These are phyloP conservation scores for Trichoderma sp. DNA, from an alignment of 2,329 filamentous ascomycete genomes.

Conservation along the genomic window DNA sequence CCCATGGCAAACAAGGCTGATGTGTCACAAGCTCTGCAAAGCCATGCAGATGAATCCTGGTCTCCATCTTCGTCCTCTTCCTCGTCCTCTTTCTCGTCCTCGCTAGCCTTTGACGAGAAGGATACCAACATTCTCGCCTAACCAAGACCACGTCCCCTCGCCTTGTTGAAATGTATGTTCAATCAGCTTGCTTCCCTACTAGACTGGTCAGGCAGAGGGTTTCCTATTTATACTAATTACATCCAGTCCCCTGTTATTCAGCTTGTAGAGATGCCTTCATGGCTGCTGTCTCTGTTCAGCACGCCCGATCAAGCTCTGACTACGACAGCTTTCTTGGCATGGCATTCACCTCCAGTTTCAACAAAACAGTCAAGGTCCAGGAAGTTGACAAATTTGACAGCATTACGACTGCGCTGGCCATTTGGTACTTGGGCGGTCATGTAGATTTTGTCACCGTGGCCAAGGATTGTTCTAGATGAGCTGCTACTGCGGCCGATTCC, in stretches of 20 bases:
- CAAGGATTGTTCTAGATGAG: slow-evolving; percentile 44
- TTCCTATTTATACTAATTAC: neutral
- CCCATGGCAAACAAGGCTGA: too few species aligned
- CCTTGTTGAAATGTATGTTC: neutral
- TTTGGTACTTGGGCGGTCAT: slow-evolving; percentile 56
- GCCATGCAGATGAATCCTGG: neutral
- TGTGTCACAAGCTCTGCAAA: neutral
- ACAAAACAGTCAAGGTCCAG: slow-evolving; percentile 61
- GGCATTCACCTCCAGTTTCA: slow-evolving; percentile 61
- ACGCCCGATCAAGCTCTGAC: slow-evolving; percentile 43
- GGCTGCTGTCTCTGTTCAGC: neutral
- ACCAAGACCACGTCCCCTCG: neutral
- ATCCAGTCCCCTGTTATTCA: neutral
- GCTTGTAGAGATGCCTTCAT: neutral
- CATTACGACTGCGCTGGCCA: slow-evolving; percentile 43
- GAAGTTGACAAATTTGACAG: slow-evolving; percentile 38
- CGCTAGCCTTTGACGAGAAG: neutral
- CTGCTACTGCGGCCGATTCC: slow-evolving; percentile 60
- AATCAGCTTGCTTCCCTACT: neutral
- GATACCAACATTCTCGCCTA: neutral
- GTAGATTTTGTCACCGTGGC: slow-evolving; percentile 63
- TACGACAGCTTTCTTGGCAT: slow-evolving; percentile 46
- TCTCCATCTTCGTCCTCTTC: neutral
- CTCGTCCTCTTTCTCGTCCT: neutral
- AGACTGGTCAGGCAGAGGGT: neutral